Base-by-base conservation (phyloP, 139 green algal species). In the Chlamydomonas sphaeroides region DNA sequence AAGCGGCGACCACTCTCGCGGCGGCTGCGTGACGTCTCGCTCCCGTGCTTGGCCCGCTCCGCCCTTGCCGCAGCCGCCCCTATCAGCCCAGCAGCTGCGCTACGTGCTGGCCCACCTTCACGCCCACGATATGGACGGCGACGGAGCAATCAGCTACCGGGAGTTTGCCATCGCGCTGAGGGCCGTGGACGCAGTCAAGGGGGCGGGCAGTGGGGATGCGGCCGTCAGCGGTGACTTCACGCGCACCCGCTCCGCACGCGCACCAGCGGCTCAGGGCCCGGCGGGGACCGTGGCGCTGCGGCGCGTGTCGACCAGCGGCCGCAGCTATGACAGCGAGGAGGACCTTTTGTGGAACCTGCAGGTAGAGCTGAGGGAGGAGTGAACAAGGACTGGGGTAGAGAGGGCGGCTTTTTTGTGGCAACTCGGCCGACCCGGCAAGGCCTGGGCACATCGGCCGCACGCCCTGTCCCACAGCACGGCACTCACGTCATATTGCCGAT, bases 81-180 rank as follows among this genome's bases (percentile, higher is more conserved):
- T 89, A 0, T 53, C 10, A 0, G 65, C 68, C 4, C 79, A 80
- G 66, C 65, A 86, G 79, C 49, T 89, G 59, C 72, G 85, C 26
- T 68, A 65, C 32, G 53, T 63, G 28, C 14, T 79, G 38, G 70
- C 72, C 23, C 65, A 84, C 78, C 78, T 84, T 30, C 80, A 63
- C 42, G 36, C 26, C 39, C 53, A 81, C 33, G 85, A 89, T 49
- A 20, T 76, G 23, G 45, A 84, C 30, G 85, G 85, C 32, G 80
- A 86, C 39, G 85, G 85, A 5, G 11, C 30, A 3, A 14, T 86
- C 11, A 56, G 18, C 26, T 75, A 63, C 35, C 28, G 32, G 10
- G 85, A 89, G 51, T 30, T 89, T 20, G 15, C 33, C 65, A 70
- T 70, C 65, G 65, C 65, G 35, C 30, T 70, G 65, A 35, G 65